Conservation (phyloP, 1,139 yeast genomes). For the Saccharomycopsis phalli region DNA sequence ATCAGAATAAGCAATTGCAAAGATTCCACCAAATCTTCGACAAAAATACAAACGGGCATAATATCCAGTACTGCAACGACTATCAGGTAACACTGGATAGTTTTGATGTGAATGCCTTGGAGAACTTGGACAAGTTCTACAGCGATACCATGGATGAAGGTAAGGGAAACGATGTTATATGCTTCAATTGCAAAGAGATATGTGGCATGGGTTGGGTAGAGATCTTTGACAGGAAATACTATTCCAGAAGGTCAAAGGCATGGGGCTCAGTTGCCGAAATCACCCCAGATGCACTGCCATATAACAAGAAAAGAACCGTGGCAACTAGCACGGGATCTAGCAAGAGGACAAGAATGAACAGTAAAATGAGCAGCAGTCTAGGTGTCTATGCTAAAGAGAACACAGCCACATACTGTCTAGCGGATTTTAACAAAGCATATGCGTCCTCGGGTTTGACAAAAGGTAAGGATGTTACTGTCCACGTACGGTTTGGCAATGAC, state of each 20-base stretch:
- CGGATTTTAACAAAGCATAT: constrained; percentile 7
- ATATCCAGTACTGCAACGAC: neutral
- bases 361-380: too few relatives aligned
- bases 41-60: neutral
- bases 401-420: constrained; percentile 10
- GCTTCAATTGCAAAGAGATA: constrained; percentile 12
- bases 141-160: constrained; percentile 5
- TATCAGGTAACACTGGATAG: neutral
- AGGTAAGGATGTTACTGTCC: constrained; percentile 2
- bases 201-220: constrained; percentile 15
- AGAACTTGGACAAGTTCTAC: constrained; percentile 14
- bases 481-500: constrained; percentile 4
- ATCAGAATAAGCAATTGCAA: neutral
- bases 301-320: neutral
- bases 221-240: constrained; percentile 2
- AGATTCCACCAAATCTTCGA: neutral
- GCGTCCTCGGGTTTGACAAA: constrained; percentile 2
- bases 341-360: constrained; percentile 3
- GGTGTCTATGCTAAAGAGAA: too few relatives aligned
- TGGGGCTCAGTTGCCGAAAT: neutral
- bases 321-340: neutral
- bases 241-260: neutral
- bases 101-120: constrained; percentile 7
- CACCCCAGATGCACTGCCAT: constrained; percentile 16
- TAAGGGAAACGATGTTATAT: constrained; percentile 8